A percentile compares a stretch with the other conserved stretches of the same genome.
These are phyloP conservation scores for Leucaena leucocephala DNA, from an alignment of 306 rosid species.

Conservation along the genomic window DNA sequence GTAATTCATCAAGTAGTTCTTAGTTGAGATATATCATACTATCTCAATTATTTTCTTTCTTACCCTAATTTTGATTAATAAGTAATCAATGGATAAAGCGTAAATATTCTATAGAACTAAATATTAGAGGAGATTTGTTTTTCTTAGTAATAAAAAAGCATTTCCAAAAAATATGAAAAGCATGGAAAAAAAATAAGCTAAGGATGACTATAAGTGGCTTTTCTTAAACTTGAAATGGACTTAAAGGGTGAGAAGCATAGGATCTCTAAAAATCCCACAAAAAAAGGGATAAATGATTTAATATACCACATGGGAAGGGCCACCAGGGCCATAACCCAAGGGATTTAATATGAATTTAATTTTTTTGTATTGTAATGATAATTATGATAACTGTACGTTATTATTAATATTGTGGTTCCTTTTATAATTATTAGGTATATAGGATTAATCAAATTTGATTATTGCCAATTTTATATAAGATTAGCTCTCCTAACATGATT, in stretches of 20 bases:
- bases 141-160: background rate
- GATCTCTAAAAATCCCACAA: slow-evolving; percentile 53
- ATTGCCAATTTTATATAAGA: no score
- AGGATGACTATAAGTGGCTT: slow-evolving; percentile 21
- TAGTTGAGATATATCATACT: slow-evolving; percentile 11
- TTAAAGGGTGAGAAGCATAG: slow-evolving; percentile 46
- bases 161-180: slow-evolving; percentile 23
- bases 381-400: background rate
- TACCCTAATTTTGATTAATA: background rate
- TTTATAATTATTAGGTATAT: no score
- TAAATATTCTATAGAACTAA: background rate
- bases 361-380: background rate
- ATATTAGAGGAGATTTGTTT: background rate
- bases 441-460: no score
- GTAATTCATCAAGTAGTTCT: no score
- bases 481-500: background rate
- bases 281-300: slow-evolving; percentile 49
- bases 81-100: background rate
- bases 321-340: slow-evolving; percentile 47
- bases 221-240: slow-evolving; percentile 55
- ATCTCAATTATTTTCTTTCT: slow-evolving; percentile 16
- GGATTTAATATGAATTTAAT: background rate
- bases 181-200: background rate
- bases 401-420: no score
- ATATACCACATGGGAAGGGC: slow-evolving; percentile 56